A percentile compares a stretch with the other conserved stretches of the same genome.
Evolutionary conservation across 306 rosid species (phyloP).

Genomic region (Cercis canadensis): DNA sequence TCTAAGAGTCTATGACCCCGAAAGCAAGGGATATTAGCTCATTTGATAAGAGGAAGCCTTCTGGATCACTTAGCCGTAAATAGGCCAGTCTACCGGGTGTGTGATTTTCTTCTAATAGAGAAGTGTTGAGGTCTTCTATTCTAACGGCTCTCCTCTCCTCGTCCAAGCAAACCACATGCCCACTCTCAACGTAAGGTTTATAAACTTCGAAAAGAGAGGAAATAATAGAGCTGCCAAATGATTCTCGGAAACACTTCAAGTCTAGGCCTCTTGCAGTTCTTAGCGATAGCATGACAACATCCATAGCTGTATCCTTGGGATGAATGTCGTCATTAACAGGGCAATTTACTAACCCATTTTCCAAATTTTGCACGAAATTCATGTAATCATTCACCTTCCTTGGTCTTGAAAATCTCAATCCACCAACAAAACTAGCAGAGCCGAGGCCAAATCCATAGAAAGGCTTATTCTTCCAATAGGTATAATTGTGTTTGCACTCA

Average conservation of each 20-base stretch:
- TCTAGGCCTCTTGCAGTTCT: slow-evolving; percentile 84
- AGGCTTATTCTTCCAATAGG: slow-evolving; percentile 90
- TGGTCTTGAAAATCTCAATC: slow-evolving; percentile 85
- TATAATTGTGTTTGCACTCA: slow-evolving; percentile 83
- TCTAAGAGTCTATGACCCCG: slow-evolving; percentile 66
- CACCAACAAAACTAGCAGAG: slow-evolving; percentile 78
- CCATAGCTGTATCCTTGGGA: slow-evolving; percentile 70
- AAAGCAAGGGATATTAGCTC: slow-evolving; percentile 89
- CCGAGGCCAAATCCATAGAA: slow-evolving; percentile 92
- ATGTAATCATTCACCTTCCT: slow-evolving; percentile 67
- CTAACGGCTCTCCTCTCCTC: slow-evolving; percentile 54
- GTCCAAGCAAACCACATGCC: slow-evolving; percentile 76
- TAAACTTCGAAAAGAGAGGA: slow-evolving; percentile 64
- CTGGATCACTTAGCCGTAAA: slow-evolving; percentile 85
- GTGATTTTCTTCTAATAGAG: slow-evolving; percentile 30
- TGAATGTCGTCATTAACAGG: slow-evolving; percentile 36
- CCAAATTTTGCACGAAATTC: slow-evolving; percentile 70
- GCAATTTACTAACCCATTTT: slow-evolving; percentile 60
- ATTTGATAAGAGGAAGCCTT: slow-evolving; percentile 89
- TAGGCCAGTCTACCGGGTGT: slow-evolving; percentile 43
- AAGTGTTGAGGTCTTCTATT: slow-evolving; percentile 46
- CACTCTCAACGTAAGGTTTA: slow-evolving; percentile 75
- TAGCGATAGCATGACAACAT: slow-evolving; percentile 85
- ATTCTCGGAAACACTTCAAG: slow-evolving; percentile 59
- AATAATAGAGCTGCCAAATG: slow-evolving; percentile 62